Evolutionary conservation across 768 basidiomycete genomes (phyloP), one percentile per base, ranked within the genome.

Genomic region (Suillus subluteus): DNA sequence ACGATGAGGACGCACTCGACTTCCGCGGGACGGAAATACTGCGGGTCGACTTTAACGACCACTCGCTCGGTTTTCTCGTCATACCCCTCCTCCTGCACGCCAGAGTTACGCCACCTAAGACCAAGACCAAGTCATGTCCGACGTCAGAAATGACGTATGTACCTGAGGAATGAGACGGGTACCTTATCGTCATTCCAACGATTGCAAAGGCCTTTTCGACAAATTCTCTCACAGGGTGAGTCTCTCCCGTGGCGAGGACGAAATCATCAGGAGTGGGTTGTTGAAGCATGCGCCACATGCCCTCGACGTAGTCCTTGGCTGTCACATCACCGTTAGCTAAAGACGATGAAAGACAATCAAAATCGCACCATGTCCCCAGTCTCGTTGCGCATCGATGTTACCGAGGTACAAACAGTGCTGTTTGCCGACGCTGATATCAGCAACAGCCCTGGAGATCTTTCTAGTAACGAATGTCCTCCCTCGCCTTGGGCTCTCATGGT

Each of bases 201-300:
- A 84, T 79, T 4, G 71, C 80, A 77, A 98, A 98, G n/a, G 96
- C 78, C 78, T 92, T 95, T 74, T 95, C 88, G 72, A 98, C 94
- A 71, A 89, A 98, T 79, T 98, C 95, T 65, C 94, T 89, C 37
- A 99, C 96, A 48, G 88, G 88, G 78, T 98, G 97, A 38, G 95
- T 98, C 82, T 99, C 96, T 41, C 95, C 95, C 1, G 95, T 98
- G 0, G 96, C 95, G 55, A 98, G 92, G 62, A 97, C 95, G 73
- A 92, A 99, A 80, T 99, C 96, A 8, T 95, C 88, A 1, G 96
- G 81, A 23, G 73, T 67, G 6, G 89, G 82, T 78, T 97, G 94
- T 78, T 99, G 96, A 55, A 98, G 88, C 88, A 99, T 95, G 74
- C 85, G 84, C 95, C 96, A 98, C 96, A 98, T 98, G 50, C 96